Base-by-base conservation (phyloP, 140 eudicot species). In the Stevia rebaudiana region DNA sequence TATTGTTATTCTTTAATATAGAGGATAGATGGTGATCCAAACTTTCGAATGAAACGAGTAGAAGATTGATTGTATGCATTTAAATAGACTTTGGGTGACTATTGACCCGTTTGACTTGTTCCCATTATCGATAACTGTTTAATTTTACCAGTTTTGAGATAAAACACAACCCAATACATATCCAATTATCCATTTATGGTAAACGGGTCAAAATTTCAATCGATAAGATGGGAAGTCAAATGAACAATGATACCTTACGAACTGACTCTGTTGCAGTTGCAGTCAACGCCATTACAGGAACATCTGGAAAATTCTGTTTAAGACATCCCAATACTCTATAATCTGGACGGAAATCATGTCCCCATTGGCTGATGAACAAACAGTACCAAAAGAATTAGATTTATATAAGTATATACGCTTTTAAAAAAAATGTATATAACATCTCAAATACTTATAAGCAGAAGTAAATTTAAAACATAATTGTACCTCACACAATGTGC, bases 291-390 rank as follows among this genome's bases (percentile, higher is more conserved):
- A 88, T 92, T 44, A 92, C 78, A 3, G 99, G 97, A 65, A 92
- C 94, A 76, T 75, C 59, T 40, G 95, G 95, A 68, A 92, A 92
- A 58, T 88, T 92, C 76, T 83, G 89, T 86, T 92, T 92, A 18
- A 92, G 95, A 61, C 95, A 88, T 42, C 99, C 99, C 44, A 92
- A 63, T 57, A 80, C 82, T 72, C 96, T 79, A 71, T 92, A 92
- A 88, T 92, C 97, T 50, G 99, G 99, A 63, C 99, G 99, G 19
- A 92, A 92, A 76, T 92, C 99, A 74, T 92, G 95, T 58, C 99
- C 99, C 99, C 99, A 92, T 64, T 92, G 99, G 72, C 99, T 92
- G 84, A 47, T 92, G 82, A 47, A 78, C 40, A 25, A 33, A 24
- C 21, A 39, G 58, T 24, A 69, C 2, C 1, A 42, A 43, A 37